These are phyloP conservation scores for Chlorella sp. DNA, from an alignment of 139 green algal genomes.

Conservation along the genomic window DNA sequence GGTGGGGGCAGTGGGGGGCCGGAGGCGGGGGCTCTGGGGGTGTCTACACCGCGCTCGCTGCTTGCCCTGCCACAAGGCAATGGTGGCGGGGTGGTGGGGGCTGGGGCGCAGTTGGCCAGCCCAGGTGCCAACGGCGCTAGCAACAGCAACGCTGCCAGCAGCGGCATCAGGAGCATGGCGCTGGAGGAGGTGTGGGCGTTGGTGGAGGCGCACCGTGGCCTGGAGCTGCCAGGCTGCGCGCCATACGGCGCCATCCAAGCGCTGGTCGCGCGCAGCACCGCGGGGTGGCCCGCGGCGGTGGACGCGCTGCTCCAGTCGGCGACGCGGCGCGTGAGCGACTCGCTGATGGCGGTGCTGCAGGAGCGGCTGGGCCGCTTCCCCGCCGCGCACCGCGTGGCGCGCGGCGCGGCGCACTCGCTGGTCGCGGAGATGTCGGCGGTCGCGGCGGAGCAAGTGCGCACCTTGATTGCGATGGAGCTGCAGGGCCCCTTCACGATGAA, in stretches of 20 bases:
- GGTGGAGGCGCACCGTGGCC: neutral
- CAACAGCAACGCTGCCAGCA: too few species aligned
- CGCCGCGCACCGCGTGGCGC: neutral
- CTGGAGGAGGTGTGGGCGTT: slow-evolving; percentile 10
- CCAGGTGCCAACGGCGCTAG: too few species aligned
- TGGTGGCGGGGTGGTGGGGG: too few species aligned
- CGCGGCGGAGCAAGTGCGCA: neutral
- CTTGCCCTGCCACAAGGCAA: neutral
- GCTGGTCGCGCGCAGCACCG: slow-evolving; percentile 6
- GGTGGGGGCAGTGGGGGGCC: too few species aligned
- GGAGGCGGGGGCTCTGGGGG: neutral
- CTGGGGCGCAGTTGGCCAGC: too few species aligned
- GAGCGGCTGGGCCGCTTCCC: slow-evolving; percentile 12
- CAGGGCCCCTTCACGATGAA: slow-evolving; percentile 16
- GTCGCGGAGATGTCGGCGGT: neutral
- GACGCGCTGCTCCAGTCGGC: neutral
- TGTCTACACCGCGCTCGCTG: too few species aligned
- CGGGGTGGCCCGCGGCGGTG: slow-evolving; percentile 5
- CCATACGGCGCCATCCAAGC: slow-evolving; percentile 18
- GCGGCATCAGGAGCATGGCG: neutral
- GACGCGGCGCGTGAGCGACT: neutral
- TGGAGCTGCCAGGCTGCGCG: slow-evolving; percentile 22
- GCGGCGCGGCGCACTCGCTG: neutral
- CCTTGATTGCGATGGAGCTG: neutral
- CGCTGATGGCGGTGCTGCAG: neutral